Percentiles rank a stretch among this genome's conserved stretches.
Evolutionary conservation across 2,329 filamentous ascomycete species (phyloP).

Genomic region (Trichoderma gracile): DNA sequence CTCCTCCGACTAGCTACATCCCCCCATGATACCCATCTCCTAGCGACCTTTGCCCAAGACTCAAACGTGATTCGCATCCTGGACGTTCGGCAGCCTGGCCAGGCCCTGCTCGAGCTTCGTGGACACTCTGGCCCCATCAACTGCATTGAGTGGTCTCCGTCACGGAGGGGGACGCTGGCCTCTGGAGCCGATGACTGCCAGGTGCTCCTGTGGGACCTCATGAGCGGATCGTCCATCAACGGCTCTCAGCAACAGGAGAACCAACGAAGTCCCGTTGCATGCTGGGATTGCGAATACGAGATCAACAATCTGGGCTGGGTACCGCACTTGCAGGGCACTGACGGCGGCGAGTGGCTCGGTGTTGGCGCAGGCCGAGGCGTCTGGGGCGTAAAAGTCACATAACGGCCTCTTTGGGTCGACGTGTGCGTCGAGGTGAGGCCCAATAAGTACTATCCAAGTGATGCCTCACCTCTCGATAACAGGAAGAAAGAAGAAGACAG

Average conservation of each 20-base stretch:
- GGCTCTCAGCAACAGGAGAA: conserved; percentile 56
- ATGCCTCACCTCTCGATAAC: background rate
- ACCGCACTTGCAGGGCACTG: conserved; percentile 66
- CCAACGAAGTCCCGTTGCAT: conserved; percentile 67
- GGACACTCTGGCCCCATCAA: conserved; percentile 85
- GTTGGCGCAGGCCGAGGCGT: conserved; percentile 78
- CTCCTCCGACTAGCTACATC: conserved; percentile 83
- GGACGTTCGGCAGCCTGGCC: conserved; percentile 92
- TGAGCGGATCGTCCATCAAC: conserved; percentile 55
- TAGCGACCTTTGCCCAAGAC: conserved; percentile 96
- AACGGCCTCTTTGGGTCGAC: conserved; percentile 21
- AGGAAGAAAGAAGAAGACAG: background rate
- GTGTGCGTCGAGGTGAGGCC: background rate
- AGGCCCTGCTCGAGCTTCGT: conserved; percentile 88
- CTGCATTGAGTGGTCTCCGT: conserved; percentile 93
- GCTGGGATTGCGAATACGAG: conserved; percentile 86
- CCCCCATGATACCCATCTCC: conserved; percentile 89
- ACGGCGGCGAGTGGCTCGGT: conserved; percentile 80
- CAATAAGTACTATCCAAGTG: background rate
- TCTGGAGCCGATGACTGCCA: conserved; percentile 90
- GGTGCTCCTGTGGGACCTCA: conserved; percentile 90
- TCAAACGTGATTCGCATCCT: conserved; percentile 91
- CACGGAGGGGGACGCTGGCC: conserved; percentile 81
- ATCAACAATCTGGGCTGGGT: conserved; percentile 85
- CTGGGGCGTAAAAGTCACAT: conserved; percentile 66